Conservation (phyloP, 139 green algal genomes). For the Chlamydomonas schloesseri region DNA sequence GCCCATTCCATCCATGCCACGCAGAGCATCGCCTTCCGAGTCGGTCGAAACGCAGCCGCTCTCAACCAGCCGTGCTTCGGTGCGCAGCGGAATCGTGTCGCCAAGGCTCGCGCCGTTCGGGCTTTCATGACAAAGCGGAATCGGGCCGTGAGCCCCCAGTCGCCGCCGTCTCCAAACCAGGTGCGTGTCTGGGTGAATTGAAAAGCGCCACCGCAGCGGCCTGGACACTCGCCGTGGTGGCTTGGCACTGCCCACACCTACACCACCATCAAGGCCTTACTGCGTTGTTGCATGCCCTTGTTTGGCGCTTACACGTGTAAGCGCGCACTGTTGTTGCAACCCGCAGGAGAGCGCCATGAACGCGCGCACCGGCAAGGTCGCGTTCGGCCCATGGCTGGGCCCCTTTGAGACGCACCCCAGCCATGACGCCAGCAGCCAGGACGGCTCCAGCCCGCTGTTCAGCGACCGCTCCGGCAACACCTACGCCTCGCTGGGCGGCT, state of each 20-base stretch:
- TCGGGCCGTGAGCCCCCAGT: not conserved
- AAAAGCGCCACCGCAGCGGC: too few relatives aligned
- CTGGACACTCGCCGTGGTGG: too few relatives aligned
- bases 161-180: constrained; percentile 20
- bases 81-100: not conserved
- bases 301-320: too few relatives aligned
- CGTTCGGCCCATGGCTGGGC: constrained; percentile 25
- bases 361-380: constrained; percentile 18
- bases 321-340: too few relatives aligned
- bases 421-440: too few relatives aligned
- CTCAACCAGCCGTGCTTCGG: constrained; percentile 7
- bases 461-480: not conserved
- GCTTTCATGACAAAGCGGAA: not conserved
- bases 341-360: constrained; percentile 22
- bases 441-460: not conserved
- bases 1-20: not conserved
- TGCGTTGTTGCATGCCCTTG: too few relatives aligned
- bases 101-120: not conserved
- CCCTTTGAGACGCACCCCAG: not conserved
- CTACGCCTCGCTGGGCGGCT: not conserved
- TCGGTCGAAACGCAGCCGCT: constrained; percentile 13
- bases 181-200: too few relatives aligned
- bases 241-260: too few relatives aligned
- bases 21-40: not conserved
- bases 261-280: too few relatives aligned